Conservation (phyloP, 192 early-diverging fungal genomes). For the Coemansia sp. region DNA sequence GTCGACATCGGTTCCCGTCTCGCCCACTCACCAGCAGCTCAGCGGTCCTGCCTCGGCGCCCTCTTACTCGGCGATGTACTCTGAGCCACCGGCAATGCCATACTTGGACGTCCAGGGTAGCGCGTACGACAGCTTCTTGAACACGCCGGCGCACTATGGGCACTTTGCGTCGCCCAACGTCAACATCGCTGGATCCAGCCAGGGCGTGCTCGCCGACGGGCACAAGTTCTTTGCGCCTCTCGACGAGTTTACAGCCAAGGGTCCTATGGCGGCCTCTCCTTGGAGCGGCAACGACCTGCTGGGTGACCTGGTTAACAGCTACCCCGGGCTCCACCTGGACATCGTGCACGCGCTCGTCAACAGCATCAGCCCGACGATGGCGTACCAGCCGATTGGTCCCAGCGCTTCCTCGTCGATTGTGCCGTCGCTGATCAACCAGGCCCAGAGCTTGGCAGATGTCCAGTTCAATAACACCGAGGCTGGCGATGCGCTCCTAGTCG, state of each 20-base stretch:
- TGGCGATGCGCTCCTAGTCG: slow-evolving; percentile 28
- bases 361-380: slow-evolving; percentile 36
- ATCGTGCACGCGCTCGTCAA: slow-evolving; percentile 52
- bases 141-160: slow-evolving; percentile 29
- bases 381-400: slow-evolving; percentile 30
- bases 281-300: slow-evolving; percentile 21
- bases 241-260: slow-evolving; percentile 42
- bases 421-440: slow-evolving; percentile 17
- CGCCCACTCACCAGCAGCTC: slow-evolving; percentile 18
- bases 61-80: slow-evolving; percentile 10
- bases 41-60: slow-evolving; percentile 24
- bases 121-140: slow-evolving; percentile 42
- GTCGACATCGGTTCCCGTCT: slow-evolving; percentile 27
- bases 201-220: not conserved
- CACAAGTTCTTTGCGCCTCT: slow-evolving; percentile 50
- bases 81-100: slow-evolving; percentile 2
- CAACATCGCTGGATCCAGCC: not conserved
- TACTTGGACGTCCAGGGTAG: slow-evolving; percentile 25
- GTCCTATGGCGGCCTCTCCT: slow-evolving; percentile 1
- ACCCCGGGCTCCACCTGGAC: slow-evolving; percentile 38
- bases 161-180: slow-evolving; percentile 20
- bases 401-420: not conserved
- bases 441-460: slow-evolving; percentile 8
- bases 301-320: slow-evolving; percentile 25
- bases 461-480: not conserved